These are phyloP conservation scores for Tranzscheliella williamsii DNA, from an alignment of 1,284 basidiomycete genomes.

Conservation along the genomic window DNA sequence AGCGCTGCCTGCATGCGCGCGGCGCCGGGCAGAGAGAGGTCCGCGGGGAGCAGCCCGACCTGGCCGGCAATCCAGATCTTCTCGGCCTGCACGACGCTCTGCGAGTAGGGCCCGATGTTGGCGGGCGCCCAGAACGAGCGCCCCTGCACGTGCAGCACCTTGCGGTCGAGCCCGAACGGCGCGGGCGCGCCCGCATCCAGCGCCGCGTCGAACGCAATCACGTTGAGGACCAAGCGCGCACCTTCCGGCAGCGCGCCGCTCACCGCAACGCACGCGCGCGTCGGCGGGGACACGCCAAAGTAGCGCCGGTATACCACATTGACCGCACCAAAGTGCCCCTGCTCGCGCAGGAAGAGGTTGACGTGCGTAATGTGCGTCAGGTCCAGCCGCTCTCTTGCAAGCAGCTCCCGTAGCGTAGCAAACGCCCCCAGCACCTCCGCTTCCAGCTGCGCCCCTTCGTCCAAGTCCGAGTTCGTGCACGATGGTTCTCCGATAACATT, in stretches of 20 bases:
- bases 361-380: slow-evolving; percentile 72
- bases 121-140: slow-evolving; percentile 98
- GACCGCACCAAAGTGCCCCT: slow-evolving; percentile 34
- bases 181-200: slow-evolving; percentile 1
- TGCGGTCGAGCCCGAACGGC: slow-evolving; percentile 28
- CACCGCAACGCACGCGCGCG: slow-evolving; percentile 85
- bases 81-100: slow-evolving; percentile 78
- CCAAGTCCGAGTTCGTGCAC: too few relatives aligned
- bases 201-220: slow-evolving; percentile 4
- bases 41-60: slow-evolving; percentile 82
- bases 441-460: too few relatives aligned
- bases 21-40: slow-evolving; percentile 68
- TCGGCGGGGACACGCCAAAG: slow-evolving; percentile 89
- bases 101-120: slow-evolving; percentile 98
- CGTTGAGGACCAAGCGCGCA: slow-evolving; percentile 1
- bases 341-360: slow-evolving; percentile 75
- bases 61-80: slow-evolving; percentile 88
- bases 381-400: slow-evolving; percentile 1
- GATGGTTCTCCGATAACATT: not conserved
- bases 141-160: slow-evolving; percentile 86
- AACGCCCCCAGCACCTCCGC: slow-evolving; percentile 21
- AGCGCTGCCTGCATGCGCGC: slow-evolving; percentile 72
- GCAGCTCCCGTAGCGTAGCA: slow-evolving; percentile 3
- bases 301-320: slow-evolving; percentile 71
- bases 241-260: not conserved